Evolutionary conservation across 805 yeast genomes (phyloP).

Genomic region (Saccharomycopsis sp.): DNA sequence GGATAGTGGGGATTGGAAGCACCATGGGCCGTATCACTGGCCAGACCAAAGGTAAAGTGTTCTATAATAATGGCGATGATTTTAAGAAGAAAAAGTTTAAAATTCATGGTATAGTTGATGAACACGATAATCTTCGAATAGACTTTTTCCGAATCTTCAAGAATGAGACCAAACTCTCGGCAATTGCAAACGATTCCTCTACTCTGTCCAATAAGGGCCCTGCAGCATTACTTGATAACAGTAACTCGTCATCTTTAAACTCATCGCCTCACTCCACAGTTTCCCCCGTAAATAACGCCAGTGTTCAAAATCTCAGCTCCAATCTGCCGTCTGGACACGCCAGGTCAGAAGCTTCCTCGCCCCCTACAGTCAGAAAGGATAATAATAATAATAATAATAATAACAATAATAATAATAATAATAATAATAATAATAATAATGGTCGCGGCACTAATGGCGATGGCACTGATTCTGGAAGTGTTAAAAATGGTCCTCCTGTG

Average conservation of each 20-base stretch:
- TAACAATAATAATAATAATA: not conserved
- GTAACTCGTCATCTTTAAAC: not conserved
- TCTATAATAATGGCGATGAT: conserved; percentile 43
- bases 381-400: conserved; percentile 1
- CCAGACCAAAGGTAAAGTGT: conserved; percentile 41
- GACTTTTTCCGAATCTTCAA: conserved; percentile 44
- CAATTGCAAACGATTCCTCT: not conserved
- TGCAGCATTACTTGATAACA: not conserved
- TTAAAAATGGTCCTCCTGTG: too few species aligned
- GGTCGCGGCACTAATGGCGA: conserved; percentile 28
- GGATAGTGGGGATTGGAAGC: conserved; percentile 48
- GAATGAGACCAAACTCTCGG: conserved; percentile 5
- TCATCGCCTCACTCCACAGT: not conserved
- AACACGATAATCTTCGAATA: conserved; percentile 39
- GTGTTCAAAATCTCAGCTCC: not conserved
- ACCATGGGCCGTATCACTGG: conserved; percentile 54
- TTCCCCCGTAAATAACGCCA: not conserved
- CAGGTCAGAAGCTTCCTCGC: not conserved
- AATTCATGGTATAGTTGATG: conserved; percentile 42
- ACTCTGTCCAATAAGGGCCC: not conserved
- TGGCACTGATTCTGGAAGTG: conserved; percentile 33
- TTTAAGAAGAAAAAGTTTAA: conserved; percentile 42
- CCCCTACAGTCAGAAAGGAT: not conserved
- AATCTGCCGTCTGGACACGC: not conserved
- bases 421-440: conserved; percentile 12